Conservation (phyloP, 176 grass and related monocot species). For the Poa annua region DNA sequence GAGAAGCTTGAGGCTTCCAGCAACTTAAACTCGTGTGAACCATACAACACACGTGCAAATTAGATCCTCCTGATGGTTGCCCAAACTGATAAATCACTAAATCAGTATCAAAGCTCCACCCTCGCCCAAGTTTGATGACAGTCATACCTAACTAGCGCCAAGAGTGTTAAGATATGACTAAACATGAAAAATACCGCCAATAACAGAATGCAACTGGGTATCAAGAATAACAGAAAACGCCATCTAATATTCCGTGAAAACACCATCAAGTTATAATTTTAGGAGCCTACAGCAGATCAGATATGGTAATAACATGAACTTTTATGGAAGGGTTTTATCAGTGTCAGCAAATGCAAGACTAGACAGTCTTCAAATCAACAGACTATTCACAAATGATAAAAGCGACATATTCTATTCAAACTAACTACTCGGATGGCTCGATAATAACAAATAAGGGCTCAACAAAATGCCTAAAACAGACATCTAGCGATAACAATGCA, state of each 20-base stretch:
- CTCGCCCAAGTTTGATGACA: not conserved
- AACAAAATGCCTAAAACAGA: not conserved
- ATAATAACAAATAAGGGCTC: not conserved
- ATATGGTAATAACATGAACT: not conserved
- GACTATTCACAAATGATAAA: not conserved
- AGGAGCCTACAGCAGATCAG: not conserved
- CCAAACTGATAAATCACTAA: not conserved
- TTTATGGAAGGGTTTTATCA: not conserved
- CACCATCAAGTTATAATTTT: too few species aligned
- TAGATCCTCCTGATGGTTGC: not conserved
- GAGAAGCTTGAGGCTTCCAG: not conserved
- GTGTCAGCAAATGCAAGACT: not conserved
- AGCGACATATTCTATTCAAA: not conserved
- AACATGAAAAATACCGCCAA: not conserved
- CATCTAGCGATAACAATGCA: not conserved
- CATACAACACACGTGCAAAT: not conserved
- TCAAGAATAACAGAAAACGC: not conserved
- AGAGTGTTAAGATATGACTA: not conserved
- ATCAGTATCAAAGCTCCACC: not conserved
- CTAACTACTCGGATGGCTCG: not conserved
- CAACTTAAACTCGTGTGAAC: not conserved
- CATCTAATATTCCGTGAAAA: too few species aligned
- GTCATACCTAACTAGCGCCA: not conserved
- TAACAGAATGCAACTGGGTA: not conserved
- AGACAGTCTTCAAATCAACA: not conserved